Evolutionary conservation across 805 yeast species (phyloP), one percentile per base, ranked within the genome.

Genomic region (Saccharomycopsis oosterbeekiorum): DNA sequence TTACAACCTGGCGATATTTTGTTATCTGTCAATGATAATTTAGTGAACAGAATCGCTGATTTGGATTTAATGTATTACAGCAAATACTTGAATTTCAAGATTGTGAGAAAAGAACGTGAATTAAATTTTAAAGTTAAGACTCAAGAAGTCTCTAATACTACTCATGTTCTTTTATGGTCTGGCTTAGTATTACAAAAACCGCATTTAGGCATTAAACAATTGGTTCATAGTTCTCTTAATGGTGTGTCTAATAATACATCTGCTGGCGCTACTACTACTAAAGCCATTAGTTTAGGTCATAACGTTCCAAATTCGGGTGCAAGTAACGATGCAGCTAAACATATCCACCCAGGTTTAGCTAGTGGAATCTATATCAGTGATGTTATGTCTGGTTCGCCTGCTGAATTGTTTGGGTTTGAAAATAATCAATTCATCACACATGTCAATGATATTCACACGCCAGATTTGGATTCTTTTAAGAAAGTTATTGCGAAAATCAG

Each of bases 401-500:
- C 62, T 12, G 65, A 59, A 37, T 60, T 64, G 42, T 64, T 60
- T 55, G 65, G 65, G 4, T 62, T 64, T 51, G 63, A 64, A 55
- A 11, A 58, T 6, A 64, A 64, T 53, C 62, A 62, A 29, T 64
- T 64, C 17, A 60, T 64, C n/a, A 64, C 66, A 29, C 66, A 64
- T 47, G 66, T 64, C n/a, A 64, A 64, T 50, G 66, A 64, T 56
- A 64, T 64, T 21, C 65, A 62, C 36, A 64, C 66, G 14, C 66
- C 66, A 17, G 64, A 64, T 56, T 60, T 64, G 55, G 66, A 64
- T 29, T 62, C 65, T 47, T 64, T 64, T 59, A 64, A 64, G 54
- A 64, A 64, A 55, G 65, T 64, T 12, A 62, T 64, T 57, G 65
- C 66, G n/a, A 64, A 62, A 51, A 62, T 64, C 40, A 64, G 66